Base-by-base conservation (phyloP, 2,329 filamentous ascomycete species). In the Sordariomycetes sp. region DNA sequence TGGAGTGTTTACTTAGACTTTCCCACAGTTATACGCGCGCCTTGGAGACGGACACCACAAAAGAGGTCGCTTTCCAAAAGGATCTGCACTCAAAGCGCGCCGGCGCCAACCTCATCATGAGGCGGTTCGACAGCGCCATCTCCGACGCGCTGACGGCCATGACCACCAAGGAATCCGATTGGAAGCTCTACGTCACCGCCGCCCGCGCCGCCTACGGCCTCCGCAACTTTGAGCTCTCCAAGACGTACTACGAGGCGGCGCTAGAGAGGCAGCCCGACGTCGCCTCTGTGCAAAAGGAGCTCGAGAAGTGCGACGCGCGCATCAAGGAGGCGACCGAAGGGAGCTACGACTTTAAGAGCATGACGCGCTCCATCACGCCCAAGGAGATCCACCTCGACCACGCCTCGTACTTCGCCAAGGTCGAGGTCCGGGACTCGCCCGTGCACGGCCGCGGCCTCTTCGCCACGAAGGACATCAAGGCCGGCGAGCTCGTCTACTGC, bases 371-470 rank as follows among this genome's bases (percentile, higher is more conserved):
- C 25, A 61, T 64, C 35, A 62, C 61, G 1, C 7, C 57, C 3
- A 61, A 60, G 50, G 60, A 60, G 52, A 64, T 64, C 55, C 60
- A 63, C 52, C 57, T 61, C 22, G 56, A 59, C 56, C 55, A 54
- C n/a, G 72, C 66, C 2, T 71, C 68, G 12, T 74, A 73, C 62
- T 59, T 70, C 8, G 46, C 61, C 2, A 67, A 69, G 51, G 72
- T 70, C 1, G 61, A 62, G 24, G 62, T 75, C 16, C 62, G 57
- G n/a, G 59, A 66, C 0, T 73, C 72, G 4, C 59, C 61, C 0
- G 62, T 65, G 28, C 66, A 71, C 62, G 75, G 76, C 11, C 68
- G 70, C 3, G 76, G 75, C 1, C 64, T 78, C 2, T 78, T 78
- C 59, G 73, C 75, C 0, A 66, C 67, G 0, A 62, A 65, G 20